A percentile compares a stretch with the other conserved stretches of the same genome.
Evolutionary conservation across 768 basidiomycete genomes (phyloP).

Genomic region (Tricholoma flavovirens): DNA sequence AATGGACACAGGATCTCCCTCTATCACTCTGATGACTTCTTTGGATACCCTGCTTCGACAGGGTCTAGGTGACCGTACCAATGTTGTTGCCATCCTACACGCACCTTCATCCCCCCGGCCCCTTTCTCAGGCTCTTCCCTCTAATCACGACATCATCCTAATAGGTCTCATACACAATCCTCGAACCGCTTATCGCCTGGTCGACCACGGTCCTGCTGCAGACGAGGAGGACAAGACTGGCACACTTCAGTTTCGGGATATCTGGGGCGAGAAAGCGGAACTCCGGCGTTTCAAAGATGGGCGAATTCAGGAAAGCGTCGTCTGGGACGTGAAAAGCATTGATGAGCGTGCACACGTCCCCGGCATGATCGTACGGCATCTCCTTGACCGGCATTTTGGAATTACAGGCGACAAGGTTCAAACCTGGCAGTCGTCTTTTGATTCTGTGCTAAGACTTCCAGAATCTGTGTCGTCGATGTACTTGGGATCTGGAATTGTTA

Average conservation of each 20-base stretch:
- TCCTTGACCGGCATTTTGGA: slow-evolving; percentile 75
- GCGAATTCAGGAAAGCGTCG: slow-evolving; percentile 87
- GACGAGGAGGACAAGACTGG: slow-evolving; percentile 49
- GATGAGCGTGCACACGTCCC: slow-evolving; percentile 83
- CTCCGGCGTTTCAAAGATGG: slow-evolving; percentile 95
- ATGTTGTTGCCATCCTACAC: slow-evolving; percentile 57
- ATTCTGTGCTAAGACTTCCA: slow-evolving; percentile 53
- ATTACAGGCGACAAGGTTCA: slow-evolving; percentile 46
- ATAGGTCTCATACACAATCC: slow-evolving; percentile 76
- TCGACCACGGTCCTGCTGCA: slow-evolving; percentile 87
- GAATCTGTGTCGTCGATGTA: slow-evolving; percentile 44
- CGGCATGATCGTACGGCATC: slow-evolving; percentile 61
- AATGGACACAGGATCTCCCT: slow-evolving; percentile 57
- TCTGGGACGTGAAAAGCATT: slow-evolving; percentile 82
- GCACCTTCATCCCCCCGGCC: slow-evolving; percentile 40
- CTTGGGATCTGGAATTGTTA: slow-evolving; percentile 31
- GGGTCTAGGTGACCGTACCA: slow-evolving; percentile 71
- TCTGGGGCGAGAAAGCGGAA: slow-evolving; percentile 94
- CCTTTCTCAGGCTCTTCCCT: slow-evolving; percentile 50
- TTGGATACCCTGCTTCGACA: slow-evolving; percentile 46
- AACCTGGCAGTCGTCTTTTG: slow-evolving; percentile 56
- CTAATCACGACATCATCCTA: slow-evolving; percentile 44
- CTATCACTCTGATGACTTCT: slow-evolving; percentile 48
- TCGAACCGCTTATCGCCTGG: slow-evolving; percentile 70
- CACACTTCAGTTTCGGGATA: slow-evolving; percentile 60